phyloP scores from a whole-genome alignment of 1,284 basidiomycete genomes.

The Inonotus hispidus region DNA sequence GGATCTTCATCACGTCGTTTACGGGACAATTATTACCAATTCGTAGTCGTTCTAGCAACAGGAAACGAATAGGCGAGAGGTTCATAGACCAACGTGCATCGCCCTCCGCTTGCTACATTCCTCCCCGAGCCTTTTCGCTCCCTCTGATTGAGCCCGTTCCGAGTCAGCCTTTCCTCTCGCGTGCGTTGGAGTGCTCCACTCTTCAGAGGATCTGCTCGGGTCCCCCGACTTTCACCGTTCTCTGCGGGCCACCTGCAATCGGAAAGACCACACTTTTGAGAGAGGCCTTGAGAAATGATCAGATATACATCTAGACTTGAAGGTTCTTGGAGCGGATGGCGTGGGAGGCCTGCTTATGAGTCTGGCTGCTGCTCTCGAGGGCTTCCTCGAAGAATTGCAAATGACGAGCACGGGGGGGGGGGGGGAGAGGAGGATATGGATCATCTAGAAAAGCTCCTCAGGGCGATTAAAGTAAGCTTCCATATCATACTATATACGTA shows the following conservation, averaged over 20 bases:
- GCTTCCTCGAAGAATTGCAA: slow-evolving; percentile 64
- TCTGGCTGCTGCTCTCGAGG: slow-evolving; percentile 74
- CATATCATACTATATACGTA: neutral
- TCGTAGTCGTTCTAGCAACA: too few species aligned
- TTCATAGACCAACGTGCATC: slow-evolving; percentile 47
- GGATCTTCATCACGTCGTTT: too few species aligned
- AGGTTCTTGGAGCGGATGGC: slow-evolving; percentile 80
- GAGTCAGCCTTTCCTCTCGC: slow-evolving; percentile 18
- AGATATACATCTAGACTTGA: slow-evolving; percentile 68
- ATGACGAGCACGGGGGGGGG: slow-evolving; percentile 23
- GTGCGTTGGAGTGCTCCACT: too few species aligned
- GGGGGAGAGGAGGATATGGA: slow-evolving; percentile 57
- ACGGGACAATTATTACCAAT: too few species aligned
- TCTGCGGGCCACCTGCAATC: slow-evolving; percentile 76
- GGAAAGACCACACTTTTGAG: slow-evolving; percentile 80
- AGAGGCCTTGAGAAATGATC: slow-evolving; percentile 53
- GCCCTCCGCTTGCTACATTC: slow-evolving; percentile 65
- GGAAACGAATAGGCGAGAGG: too few species aligned
- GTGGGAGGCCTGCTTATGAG: slow-evolving; percentile 71
- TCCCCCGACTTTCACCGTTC: slow-evolving; percentile 73
- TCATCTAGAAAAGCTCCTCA: slow-evolving; percentile 66
- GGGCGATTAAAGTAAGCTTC: slow-evolving; percentile 63
- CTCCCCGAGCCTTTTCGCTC: slow-evolving; percentile 55
- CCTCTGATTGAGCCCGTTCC: slow-evolving; percentile 35
- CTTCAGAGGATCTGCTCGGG: slow-evolving; percentile 60